Conservation (phyloP, 495 filamentous ascomycete species). For the Daldinia childiae region DNA sequence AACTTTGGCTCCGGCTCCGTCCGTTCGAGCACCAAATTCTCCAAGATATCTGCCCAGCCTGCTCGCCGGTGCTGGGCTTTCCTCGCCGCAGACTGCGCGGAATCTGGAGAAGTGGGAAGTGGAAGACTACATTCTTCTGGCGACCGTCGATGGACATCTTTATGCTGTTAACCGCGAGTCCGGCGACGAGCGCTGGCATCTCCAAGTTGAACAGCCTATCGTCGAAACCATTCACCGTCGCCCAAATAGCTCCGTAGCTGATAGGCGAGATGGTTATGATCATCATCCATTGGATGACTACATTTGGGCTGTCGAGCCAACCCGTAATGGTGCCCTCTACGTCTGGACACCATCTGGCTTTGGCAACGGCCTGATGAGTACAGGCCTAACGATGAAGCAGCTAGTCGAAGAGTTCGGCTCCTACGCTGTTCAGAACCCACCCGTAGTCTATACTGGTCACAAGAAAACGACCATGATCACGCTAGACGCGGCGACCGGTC, state of each 20-base stretch:
- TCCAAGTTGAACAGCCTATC: slow-evolving; percentile 83
- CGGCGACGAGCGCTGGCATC: slow-evolving; percentile 82
- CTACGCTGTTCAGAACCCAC: slow-evolving; percentile 71
- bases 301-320: slow-evolving; percentile 97
- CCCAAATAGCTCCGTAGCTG: slow-evolving; percentile 69
- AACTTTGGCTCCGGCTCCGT: slow-evolving; percentile 89
- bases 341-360: slow-evolving; percentile 78
- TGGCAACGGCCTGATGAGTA: slow-evolving; percentile 78
- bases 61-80: slow-evolving; percentile 67
- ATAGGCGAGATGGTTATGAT: slow-evolving; percentile 56
- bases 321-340: slow-evolving; percentile 86
- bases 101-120: slow-evolving; percentile 98
- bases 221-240: slow-evolving; percentile 89
- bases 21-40: slow-evolving; percentile 83
- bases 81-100: slow-evolving; percentile 87
- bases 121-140: slow-evolving; percentile 99
- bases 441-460: slow-evolving; percentile 86
- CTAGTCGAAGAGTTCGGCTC: slow-evolving; percentile 79
- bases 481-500: slow-evolving; percentile 84
- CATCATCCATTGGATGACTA: slow-evolving; percentile 77
- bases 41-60: slow-evolving; percentile 66
- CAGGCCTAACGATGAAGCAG: slow-evolving; percentile 83
- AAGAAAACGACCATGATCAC: slow-evolving; percentile 91
- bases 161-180: slow-evolving; percentile 91
- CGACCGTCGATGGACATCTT: slow-evolving; percentile 97